Evolutionary conservation across 768 basidiomycete species (phyloP), one percentile per base, ranked within the genome.

Genomic region (Tylopilus felleus): DNA sequence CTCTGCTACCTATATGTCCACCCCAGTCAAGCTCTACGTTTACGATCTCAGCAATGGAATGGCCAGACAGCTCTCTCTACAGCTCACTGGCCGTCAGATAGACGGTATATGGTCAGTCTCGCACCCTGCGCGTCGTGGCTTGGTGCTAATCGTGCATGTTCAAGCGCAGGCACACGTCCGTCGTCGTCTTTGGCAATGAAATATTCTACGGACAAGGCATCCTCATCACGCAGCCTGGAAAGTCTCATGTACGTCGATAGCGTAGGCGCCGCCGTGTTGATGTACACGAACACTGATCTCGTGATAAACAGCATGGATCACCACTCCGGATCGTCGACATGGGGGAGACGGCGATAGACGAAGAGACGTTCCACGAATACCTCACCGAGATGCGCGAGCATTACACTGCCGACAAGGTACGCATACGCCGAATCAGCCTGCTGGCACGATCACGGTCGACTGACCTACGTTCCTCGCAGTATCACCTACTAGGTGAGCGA

Each of bases 141-240:
- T 21, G 17, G 47, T 60, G 43, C 64, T 45, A 21, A 59, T 60
- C 46, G 36, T 45, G 40, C 39, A 42, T 29, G 36, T 38, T 51
- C 39, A 60, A 57, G 51, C 55, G 46, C 59, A 90, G 93, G 93
- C 95, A 98, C 71, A 96, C 95, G 0, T 93, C 91, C 16, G 80
- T 98, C 21, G 93, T 97, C 43, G 85, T 87, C 4, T 97, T 83
- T 68, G 84, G 84, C 2, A 84, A 85, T 62, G 95, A 98, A 65
- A 73, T 91, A 27, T 96, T 90, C 63, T 98, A 93, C 68, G 94
- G 95, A 3, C 90, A 85, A 61, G 95, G 95, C 2, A 93, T 98
- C 53, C 72, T 64, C 45, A 80, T 80, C 22, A 83, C 87, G 0
- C 60, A 63, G 1, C 94, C 95, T 0, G 93, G 94, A 14, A 77